Conservation (phyloP, 495 filamentous ascomycete species). For the Talaromyces nanjingensis region DNA sequence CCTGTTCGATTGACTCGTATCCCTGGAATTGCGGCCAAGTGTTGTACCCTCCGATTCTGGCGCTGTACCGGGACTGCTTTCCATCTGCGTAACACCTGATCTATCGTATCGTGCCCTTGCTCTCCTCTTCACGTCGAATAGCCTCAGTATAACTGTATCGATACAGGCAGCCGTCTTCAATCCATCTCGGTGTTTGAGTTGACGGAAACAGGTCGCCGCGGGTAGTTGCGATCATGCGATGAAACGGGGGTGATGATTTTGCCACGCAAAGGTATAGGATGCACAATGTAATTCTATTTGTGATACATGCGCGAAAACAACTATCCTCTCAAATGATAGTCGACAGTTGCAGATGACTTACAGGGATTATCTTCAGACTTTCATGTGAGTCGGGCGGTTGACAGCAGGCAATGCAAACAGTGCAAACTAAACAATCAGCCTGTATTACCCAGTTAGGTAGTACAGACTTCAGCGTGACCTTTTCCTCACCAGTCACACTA, state of each 20-base stretch:
- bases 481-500: too few species aligned
- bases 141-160: not conserved
- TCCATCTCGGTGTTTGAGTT: slow-evolving; percentile 3
- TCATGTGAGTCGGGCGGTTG: not conserved
- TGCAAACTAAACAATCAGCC: slow-evolving; percentile 1
- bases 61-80: slow-evolving; percentile 21
- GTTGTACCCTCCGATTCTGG: slow-evolving; percentile 37
- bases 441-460: too few species aligned
- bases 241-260: not conserved
- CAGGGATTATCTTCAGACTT: not conserved
- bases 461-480: too few species aligned
- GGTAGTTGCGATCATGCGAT: slow-evolving; percentile 15
- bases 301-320: not conserved
- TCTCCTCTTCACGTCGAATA: not conserved
- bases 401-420: not conserved
- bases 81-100: slow-evolving; percentile 17
- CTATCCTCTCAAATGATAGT: not conserved
- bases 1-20: slow-evolving; percentile 22
- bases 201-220: slow-evolving; percentile 8
- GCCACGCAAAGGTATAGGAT: not conserved
- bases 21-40: slow-evolving; percentile 33
- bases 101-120: not conserved
- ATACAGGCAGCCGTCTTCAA: not conserved
- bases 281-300: not conserved
- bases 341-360: not conserved